phyloP scores from a whole-genome alignment of 139 green algal genomes.

The Desmodesmus armatus region DNA sequence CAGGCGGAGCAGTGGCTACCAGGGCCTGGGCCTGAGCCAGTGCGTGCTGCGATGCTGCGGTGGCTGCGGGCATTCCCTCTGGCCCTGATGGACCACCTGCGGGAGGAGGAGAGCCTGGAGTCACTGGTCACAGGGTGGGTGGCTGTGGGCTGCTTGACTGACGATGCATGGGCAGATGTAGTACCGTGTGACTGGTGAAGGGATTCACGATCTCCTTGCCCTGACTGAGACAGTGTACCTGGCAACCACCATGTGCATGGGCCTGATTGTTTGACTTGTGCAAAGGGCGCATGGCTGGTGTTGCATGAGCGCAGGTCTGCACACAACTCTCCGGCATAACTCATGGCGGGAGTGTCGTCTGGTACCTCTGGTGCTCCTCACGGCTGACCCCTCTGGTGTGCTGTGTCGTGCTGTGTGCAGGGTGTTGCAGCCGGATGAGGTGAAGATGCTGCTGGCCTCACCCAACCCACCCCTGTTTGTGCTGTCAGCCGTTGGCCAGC shows the following conservation, averaged over 20 bases:
- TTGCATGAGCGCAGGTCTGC: background rate
- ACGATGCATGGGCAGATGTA: background rate
- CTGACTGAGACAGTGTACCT: background rate
- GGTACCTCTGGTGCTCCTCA: background rate
- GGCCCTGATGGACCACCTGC: conserved; percentile 40
- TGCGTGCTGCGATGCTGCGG: conserved; percentile 32
- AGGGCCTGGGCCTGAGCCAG: background rate
- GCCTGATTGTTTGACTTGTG: background rate
- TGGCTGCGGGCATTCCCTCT: conserved; percentile 48
- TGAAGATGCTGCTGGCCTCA: conserved; percentile 8
- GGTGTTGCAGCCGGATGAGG: conserved; percentile 30
- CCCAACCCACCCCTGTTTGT: conserved; percentile 19
- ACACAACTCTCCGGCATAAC: background rate
- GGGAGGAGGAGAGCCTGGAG: conserved; percentile 19
- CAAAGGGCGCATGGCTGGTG: background rate
- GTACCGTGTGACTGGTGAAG: background rate
- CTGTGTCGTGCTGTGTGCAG: background rate
- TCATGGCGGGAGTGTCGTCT: background rate
- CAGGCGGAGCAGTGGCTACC: conserved; percentile 39
- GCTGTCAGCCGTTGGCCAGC: conserved; percentile 28
- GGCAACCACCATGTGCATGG: background rate
- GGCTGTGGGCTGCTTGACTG: background rate
- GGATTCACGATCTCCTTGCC: background rate
- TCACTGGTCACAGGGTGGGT: background rate
- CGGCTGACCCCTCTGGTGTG: background rate